These are phyloP conservation scores for Ceratorhiza oryzae-sativae DNA, from an alignment of 1,284 basidiomycete species.

Conservation along the genomic window DNA sequence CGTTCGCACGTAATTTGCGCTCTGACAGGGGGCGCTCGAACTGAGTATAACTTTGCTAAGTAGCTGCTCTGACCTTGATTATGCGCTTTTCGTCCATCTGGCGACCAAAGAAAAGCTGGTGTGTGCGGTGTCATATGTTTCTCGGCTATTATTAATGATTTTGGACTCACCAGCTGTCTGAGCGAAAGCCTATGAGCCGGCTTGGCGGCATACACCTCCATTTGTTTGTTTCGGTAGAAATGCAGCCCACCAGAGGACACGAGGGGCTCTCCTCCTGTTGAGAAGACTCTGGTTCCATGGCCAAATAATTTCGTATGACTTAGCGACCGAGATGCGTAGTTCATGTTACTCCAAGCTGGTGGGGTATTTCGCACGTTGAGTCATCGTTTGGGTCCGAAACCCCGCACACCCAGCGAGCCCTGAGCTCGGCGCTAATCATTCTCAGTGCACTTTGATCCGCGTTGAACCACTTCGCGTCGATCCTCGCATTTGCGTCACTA, in stretches of 20 bases:
- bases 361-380: slow-evolving; percentile 18
- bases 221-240: slow-evolving; percentile 85
- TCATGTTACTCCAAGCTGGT: slow-evolving; percentile 6
- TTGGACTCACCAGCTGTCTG: slow-evolving; percentile 73
- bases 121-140: slow-evolving; percentile 19
- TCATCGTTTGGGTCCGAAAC: slow-evolving; percentile 35
- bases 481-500: neutral
- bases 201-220: slow-evolving; percentile 81
- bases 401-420: slow-evolving; percentile 14
- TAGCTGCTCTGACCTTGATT: slow-evolving; percentile 62
- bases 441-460: slow-evolving; percentile 30
- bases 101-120: slow-evolving; percentile 72
- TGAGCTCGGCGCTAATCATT: slow-evolving; percentile 11
- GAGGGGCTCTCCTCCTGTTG: slow-evolving; percentile 23
- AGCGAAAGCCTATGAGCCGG: slow-evolving; percentile 77
- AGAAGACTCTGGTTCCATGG: slow-evolving; percentile 1
- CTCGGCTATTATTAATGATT: too few relatives aligned
- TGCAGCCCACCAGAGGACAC: slow-evolving; percentile 51
- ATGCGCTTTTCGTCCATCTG: slow-evolving; percentile 77
- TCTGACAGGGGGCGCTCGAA: slow-evolving; percentile 55
- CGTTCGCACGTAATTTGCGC: slow-evolving; percentile 87
- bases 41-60: slow-evolving; percentile 20
- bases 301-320: neutral
- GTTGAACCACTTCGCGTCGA: slow-evolving; percentile 13
- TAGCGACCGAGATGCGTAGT: slow-evolving; percentile 1